Base-by-base conservation (phyloP, 106 monocot species). In the Hemerocallis citrina region DNA sequence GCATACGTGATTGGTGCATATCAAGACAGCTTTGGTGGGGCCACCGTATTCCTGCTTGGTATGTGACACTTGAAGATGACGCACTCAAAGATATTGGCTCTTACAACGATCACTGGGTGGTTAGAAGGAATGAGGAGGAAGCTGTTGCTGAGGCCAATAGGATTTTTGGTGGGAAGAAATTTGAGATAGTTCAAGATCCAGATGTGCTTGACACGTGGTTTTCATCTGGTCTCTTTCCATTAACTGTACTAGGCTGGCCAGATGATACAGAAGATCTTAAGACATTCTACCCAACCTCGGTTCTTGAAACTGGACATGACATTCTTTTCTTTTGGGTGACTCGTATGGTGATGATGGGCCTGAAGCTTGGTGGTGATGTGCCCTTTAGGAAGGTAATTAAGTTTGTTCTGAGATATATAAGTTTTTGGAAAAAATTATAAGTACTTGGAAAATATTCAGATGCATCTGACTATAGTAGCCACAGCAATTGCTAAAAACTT, bases 1-100 rank as follows among this genome's bases (percentile, higher is more conserved):
- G 85, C 57, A 98, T 98, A 43, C 87, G 82, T 38, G 98, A 98
- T 73, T 98, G 98, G 98, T 98, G 98, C 68, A 82, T 98, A 44
- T 98, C 98, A 66, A 88, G 98, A 61, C 98, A 98, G 52, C 84
- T 98, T 37, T 98, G 98, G 98, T 98, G 98, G 98, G 98, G 98
- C 40, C 98, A 98, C 49, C 84, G 75, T 0, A 85, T 92, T 65
- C 98, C 98, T 57, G 98, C 98, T n/a, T 98, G 92, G 91, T 98
- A 98, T 66, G 88, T 88, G 12, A 72, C 70, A 3, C 49, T 98
- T 5, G 82, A 85, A 15, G 92, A 98, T 55, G 98, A 98, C 41
- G 30, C 67, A 6, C 61, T 79, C 27, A 84, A 85, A 77, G 77
- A 79, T 22, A 15, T 82, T 31, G 98, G 98, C 47, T 72, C 74